Base-by-base conservation (phyloP, 1,284 basidiomycete species). In the Tilletia walkeri region DNA sequence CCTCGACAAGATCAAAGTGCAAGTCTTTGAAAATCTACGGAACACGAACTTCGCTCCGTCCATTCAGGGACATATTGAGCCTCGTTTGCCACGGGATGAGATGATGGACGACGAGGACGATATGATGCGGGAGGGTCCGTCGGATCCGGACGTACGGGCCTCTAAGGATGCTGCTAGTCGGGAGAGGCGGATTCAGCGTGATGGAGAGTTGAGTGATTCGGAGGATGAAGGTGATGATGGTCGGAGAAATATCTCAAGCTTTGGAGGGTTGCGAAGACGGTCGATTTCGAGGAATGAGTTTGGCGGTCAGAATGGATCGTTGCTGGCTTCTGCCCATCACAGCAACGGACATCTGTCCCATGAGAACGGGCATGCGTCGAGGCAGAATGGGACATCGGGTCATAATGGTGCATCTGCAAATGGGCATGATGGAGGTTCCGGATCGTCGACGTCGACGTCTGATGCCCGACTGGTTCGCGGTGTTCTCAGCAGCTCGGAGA, bases 1-100 rank as follows among this genome's bases (percentile, higher is more conserved):
- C 83, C 87, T 99, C 66, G 92, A 96, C 69, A 93, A 95, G 72
- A 90, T 98, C 73, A 94, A 93, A 84, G 88, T 89, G 69, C 93
- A 95, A 67, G 92, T 97, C 4, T 89, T 98, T 84, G 94, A 98
- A 56, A 79, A 80, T 39, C 72, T 83, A 45, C 77, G 82, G 2
- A 78, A 83, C 50, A 77, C 77, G 0, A 68, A 75, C 14, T 75
- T 74, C 24, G 82, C 78, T 0, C 82, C 82, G 0, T 77, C 75
- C 0, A 79, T 83, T 0, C 82, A 83, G 66, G 79, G 78, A 2
- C 79, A 80, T 30, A 80, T 78, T 0, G 80, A 81, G 47, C 81
- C 81, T 4, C 59, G 79, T 18, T 45, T 78, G 16, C 71, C 70
- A 12, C 69, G 71, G 48, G 77, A 78, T 59, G 69, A 67, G 66